Evolutionary conservation across 2,329 filamentous ascomycete genomes (phyloP).

Genomic region (Colletotrichum graminicola): DNA sequence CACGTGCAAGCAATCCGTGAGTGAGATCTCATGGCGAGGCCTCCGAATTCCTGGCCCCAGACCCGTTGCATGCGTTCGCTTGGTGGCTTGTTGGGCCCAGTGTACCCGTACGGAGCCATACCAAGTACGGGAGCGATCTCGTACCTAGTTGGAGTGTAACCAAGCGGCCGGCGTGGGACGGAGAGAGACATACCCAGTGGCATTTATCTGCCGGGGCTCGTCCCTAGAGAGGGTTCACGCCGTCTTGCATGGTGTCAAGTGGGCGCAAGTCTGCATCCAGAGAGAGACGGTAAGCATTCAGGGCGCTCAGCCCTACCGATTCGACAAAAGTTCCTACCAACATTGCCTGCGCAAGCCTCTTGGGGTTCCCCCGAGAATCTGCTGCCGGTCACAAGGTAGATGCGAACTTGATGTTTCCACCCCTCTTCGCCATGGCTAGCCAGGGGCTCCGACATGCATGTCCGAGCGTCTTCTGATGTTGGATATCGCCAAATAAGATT

Average conservation of each 20-base stretch:
- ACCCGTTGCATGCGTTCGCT: constrained; percentile 29
- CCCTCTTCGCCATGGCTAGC: constrained; percentile 5
- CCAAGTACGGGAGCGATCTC: constrained; percentile 15
- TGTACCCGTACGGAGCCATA: constrained; percentile 22
- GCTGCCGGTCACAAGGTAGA: background rate
- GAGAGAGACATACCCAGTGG: constrained; percentile 31
- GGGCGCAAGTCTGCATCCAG: constrained; percentile 11
- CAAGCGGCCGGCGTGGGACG: constrained; percentile 20
- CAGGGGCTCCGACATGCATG: constrained; percentile 5
- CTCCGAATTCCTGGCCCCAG: background rate
- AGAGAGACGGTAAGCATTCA: constrained; percentile 7
- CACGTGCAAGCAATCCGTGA: constrained; percentile 14
- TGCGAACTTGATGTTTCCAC: background rate
- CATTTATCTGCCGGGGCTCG: background rate
- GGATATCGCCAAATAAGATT: constrained; percentile 1
- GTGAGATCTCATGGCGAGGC: constrained; percentile 16
- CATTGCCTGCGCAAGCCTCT: background rate
- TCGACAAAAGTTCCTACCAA: constrained; percentile 5
- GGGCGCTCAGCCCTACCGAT: constrained; percentile 35
- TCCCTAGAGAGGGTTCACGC: constrained; percentile 10
- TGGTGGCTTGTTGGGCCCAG: constrained; percentile 24
- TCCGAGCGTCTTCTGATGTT: constrained; percentile 13
- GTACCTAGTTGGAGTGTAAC: constrained; percentile 34
- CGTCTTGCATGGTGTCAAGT: constrained; percentile 16
- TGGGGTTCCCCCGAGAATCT: background rate